Base-by-base conservation (phyloP, 164 flowering plant genomes). In the Macadamia tetraphylla region DNA sequence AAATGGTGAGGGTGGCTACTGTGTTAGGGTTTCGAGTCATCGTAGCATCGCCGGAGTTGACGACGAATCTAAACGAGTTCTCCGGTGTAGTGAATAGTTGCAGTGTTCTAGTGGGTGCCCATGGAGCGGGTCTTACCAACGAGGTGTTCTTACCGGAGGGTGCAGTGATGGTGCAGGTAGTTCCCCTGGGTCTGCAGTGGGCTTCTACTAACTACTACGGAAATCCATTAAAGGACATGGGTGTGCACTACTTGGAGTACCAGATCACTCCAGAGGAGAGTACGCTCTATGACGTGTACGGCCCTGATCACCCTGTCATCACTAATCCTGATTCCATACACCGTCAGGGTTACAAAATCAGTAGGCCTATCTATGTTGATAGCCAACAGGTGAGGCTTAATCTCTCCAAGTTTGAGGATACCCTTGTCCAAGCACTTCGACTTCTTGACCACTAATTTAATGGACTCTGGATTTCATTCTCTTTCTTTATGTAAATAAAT, bases 41-140 rank as follows among this genome's bases (percentile, higher is more conserved):
- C 14, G 59, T 72, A 3, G 74, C 66, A 14, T 68, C 73, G 46
- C 67, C 78, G 0, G 61, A 77, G 3, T 63, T 48, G 51, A 62
- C 64, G 49, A 18, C 65, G 8, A 70, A 75, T 42, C 48, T 77
- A 57, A 32, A 64, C 31, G 67, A 31, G 63, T 72, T 80, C 49
- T 57, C 71, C 6, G 48, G 35, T 63, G 13, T 65, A 32, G 73
- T 74, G 48, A 65, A 69, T 53, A 60, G 69, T 6, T 77, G 78
- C 43, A 67, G 64, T n/a, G 78, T 77, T 6, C 23, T 80, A 68
- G 70, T 80, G 57, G 80, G 78, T 30, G 72, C 75, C 23, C 83
- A 65, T 18, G 68, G 73, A 40, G 63, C 73, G 3, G 64, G 64
- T 1, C 64, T 61, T 1, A 40, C 63, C 6, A 65, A 65, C 42